phyloP scores from a whole-genome alignment of 2,329 filamentous ascomycete genomes.

The Aspergillus sp. region DNA sequence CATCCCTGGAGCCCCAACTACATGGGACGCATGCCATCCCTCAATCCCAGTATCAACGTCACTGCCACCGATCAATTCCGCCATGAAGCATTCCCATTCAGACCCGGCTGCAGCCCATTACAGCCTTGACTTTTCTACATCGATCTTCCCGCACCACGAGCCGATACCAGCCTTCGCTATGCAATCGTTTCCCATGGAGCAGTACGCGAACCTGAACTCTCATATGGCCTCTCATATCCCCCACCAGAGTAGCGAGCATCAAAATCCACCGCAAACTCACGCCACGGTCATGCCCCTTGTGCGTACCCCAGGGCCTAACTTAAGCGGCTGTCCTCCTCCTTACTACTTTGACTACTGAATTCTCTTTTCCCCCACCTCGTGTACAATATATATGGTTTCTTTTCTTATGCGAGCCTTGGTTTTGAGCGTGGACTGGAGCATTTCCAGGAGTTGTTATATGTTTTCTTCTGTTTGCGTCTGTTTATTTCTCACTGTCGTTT shows the following conservation, averaged over 20 bases:
- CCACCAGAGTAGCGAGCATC: not conserved
- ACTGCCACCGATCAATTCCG: conserved; percentile 12
- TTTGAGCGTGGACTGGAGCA: not conserved
- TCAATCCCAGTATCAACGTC: conserved; percentile 1
- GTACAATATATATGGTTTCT: not conserved
- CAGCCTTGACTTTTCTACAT: conserved; percentile 46
- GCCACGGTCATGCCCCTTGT: conserved; percentile 11
- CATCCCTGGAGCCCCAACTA: not conserved
- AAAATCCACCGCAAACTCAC: conserved; percentile 9
- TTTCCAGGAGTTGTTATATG: not conserved
- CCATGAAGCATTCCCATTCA: not conserved
- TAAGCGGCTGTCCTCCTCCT: conserved; percentile 22
- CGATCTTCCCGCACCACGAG: conserved; percentile 1
- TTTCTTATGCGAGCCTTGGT: not conserved
- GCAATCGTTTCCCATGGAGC: conserved; percentile 16
- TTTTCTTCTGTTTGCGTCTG: not conserved
- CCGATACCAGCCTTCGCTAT: conserved; percentile 8
- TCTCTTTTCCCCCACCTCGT: not conserved
- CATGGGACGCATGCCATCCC: conserved; percentile 14
- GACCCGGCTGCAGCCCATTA: not conserved
- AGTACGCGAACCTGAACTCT: conserved; percentile 11
- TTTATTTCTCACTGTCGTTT: not conserved
- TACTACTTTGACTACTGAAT: conserved; percentile 31
- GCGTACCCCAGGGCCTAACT: conserved; percentile 15
- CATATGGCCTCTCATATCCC: not conserved